phyloP scores from a whole-genome alignment of 495 filamentous ascomycete species.

The Neurospora cerealis region DNA sequence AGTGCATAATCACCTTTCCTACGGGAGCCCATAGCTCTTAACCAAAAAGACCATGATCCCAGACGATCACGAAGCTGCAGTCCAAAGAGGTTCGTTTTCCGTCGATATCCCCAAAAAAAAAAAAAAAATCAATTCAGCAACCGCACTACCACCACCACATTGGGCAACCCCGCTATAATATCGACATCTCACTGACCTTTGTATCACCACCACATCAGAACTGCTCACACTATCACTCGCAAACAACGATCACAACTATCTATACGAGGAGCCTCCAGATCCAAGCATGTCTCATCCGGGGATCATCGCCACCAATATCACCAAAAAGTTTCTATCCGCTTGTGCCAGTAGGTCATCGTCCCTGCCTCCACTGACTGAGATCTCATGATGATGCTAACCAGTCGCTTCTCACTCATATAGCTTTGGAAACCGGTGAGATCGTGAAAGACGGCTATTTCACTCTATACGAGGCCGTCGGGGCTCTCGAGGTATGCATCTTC shows the following conservation, averaged over 20 bases:
- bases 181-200: not conserved
- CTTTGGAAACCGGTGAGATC: constrained; percentile 66
- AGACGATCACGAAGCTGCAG: not conserved
- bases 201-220: constrained; percentile 5
- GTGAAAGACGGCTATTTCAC: constrained; percentile 93
- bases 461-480: constrained; percentile 86
- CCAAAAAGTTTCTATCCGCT: constrained; percentile 60
- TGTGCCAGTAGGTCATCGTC: constrained; percentile 47
- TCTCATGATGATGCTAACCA: not conserved
- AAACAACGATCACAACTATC: constrained; percentile 4
- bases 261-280: constrained; percentile 9
- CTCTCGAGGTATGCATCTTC: constrained; percentile 65
- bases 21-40: not conserved
- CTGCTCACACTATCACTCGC: not conserved
- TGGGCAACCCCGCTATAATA: not conserved
- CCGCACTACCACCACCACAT: not conserved
- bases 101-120: not conserved
- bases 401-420: constrained; percentile 32
- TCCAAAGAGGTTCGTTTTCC: not conserved
- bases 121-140: not conserved
- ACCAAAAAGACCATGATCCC: not conserved
- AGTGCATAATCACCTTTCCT: not conserved
- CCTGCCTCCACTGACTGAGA: not conserved
- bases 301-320: constrained; percentile 63
- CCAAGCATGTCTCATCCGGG: constrained; percentile 34